Evolutionary conservation across 805 yeast species (phyloP).

Genomic region (Myxozyma melibiosi): DNA sequence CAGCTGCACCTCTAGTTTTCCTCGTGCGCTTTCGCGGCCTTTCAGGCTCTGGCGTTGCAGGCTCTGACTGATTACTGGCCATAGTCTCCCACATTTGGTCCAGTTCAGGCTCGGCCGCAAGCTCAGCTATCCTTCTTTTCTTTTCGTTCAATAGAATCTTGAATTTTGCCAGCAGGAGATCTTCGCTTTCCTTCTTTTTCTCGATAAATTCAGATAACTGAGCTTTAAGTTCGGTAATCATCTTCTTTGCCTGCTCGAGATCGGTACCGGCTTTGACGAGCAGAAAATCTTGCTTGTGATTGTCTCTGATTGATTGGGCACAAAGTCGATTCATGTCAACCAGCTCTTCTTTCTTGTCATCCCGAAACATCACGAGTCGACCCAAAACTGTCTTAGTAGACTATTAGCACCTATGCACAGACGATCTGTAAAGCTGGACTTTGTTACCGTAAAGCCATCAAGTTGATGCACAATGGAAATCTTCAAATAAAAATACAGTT

Average conservation of each 20-base stretch:
- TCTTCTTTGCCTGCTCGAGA: neutral
- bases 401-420: no score
- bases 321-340: conserved; percentile 11
- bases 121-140: conserved; percentile 18
- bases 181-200: conserved; percentile 10
- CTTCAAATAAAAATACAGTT: no score
- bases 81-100: neutral
- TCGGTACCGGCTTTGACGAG: neutral
- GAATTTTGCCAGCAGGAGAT: conserved; percentile 7
- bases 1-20: neutral
- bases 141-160: conserved; percentile 15
- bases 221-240: neutral
- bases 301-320: neutral
- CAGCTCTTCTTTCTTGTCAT: conserved; percentile 4
- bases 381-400: conserved; percentile 10
- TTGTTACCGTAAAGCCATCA: conserved; percentile 14
- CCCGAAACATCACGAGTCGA: neutral
- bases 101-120: neutral
- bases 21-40: neutral
- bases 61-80: neutral
- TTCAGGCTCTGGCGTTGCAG: neutral
- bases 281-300: neutral
- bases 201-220: conserved; percentile 15
- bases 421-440: no score
- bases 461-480: conserved; percentile 8